These are phyloP conservation scores for Halophytophthora batemanensis DNA, from an alignment of 352 stramenopile genomes.

Conservation along the genomic window DNA sequence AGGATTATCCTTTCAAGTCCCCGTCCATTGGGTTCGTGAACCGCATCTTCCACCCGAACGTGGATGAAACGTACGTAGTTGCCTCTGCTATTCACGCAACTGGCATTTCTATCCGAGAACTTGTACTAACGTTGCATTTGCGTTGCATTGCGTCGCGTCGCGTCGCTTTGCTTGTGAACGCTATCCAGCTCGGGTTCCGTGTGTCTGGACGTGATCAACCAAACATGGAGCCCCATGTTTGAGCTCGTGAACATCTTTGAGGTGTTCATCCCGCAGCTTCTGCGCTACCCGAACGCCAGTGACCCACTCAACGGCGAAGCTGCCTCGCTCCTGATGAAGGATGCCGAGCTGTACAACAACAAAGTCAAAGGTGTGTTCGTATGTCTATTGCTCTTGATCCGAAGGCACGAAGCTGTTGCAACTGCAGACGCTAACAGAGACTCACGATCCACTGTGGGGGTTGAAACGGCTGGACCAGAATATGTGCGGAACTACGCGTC, in stretches of 20 bases:
- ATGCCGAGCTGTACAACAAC: constrained; percentile 81
- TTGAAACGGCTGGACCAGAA: constrained; percentile 31
- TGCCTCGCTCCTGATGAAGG: constrained; percentile 87
- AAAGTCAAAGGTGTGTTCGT: constrained; percentile 78
- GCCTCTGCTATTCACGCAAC: too few relatives aligned
- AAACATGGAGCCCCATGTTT: constrained; percentile 94
- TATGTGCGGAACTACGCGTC: constrained; percentile 80
- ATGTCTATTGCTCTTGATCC: not conserved
- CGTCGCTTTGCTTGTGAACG: constrained; percentile 5
- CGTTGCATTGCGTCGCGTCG: too few relatives aligned
- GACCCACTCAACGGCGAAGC: constrained; percentile 91
- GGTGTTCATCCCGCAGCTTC: constrained; percentile 91
- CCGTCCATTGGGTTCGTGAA: constrained; percentile 93
- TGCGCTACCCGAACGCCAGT: constrained; percentile 91
- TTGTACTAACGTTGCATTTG: constrained; percentile 4
- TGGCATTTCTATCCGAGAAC: not conserved
- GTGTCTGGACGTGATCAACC: constrained; percentile 93
- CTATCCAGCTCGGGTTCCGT: constrained; percentile 82
- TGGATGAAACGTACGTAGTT: constrained; percentile 91
- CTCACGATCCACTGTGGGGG: not conserved
- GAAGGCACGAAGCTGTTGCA: not conserved
- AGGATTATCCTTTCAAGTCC: constrained; percentile 93
- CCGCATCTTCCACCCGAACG: constrained; percentile 93
- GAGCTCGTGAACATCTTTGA: constrained; percentile 94
- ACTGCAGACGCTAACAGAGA: not conserved